A percentile compares a stretch with the other conserved stretches of the same genome.
These are phyloP conservation scores for Crithidia expoeki DNA, from an alignment of 208 protist genomes.

Conservation along the genomic window DNA sequence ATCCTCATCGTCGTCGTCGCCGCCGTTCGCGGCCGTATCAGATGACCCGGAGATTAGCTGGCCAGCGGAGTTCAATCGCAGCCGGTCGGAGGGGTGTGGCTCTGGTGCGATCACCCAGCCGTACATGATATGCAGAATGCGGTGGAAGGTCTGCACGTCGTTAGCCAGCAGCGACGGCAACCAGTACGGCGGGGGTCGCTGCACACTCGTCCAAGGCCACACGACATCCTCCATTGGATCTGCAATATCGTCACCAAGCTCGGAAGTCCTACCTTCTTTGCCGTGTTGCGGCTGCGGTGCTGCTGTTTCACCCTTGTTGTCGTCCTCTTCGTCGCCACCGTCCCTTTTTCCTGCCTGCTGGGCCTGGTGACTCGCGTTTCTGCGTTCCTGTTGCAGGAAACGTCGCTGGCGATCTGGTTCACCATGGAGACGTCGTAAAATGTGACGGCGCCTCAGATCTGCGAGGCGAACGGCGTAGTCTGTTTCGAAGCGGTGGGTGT, in stretches of 20 bases:
- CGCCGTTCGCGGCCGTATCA: neutral
- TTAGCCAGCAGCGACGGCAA: constrained; percentile 66
- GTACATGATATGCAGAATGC: constrained; percentile 65
- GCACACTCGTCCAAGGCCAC: constrained; percentile 21
- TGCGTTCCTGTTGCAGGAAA: constrained; percentile 22
- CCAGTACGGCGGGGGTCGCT: constrained; percentile 57
- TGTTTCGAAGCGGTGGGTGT: constrained; percentile 25
- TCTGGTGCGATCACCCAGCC: constrained; percentile 61
- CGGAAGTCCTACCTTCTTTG: neutral
- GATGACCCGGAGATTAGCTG: constrained; percentile 12
- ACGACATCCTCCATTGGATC: constrained; percentile 17
- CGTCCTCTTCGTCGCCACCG: constrained; percentile 11
- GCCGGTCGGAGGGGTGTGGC: constrained; percentile 29
- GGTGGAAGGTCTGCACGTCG: constrained; percentile 61
- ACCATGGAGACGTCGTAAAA: constrained; percentile 37
- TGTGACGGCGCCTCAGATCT: constrained; percentile 26
- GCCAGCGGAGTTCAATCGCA: constrained; percentile 20
- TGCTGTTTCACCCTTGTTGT: constrained; percentile 21
- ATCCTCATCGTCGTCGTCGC: constrained; percentile 25
- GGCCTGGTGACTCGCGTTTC: constrained; percentile 2
- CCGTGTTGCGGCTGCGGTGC: neutral
- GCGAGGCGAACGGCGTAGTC: constrained; percentile 29
- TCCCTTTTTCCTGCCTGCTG: neutral
- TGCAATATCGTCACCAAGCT: constrained; percentile 31
- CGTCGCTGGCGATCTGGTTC: constrained; percentile 14